phyloP scores from a whole-genome alignment of 345 rosid species.

The Salix arbutifolia region DNA sequence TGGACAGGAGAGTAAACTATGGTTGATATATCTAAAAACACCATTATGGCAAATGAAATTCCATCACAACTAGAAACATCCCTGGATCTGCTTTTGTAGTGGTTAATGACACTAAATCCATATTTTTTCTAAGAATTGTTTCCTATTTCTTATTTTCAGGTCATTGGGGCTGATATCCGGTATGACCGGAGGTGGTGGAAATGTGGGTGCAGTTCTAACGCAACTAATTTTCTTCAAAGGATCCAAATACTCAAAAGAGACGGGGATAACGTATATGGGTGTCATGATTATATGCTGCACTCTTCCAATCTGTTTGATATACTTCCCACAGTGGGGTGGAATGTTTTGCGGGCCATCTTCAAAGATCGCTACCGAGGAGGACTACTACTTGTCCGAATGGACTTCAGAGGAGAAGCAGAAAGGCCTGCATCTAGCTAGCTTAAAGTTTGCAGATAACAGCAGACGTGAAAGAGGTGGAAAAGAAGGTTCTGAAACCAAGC shows the following conservation, averaged over 20 bases:
- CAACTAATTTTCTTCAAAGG: constrained; percentile 85
- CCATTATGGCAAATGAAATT: background rate
- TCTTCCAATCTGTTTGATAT: constrained; percentile 43
- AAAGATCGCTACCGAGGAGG: constrained; percentile 54
- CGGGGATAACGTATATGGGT: constrained; percentile 77
- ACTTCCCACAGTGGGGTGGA: constrained; percentile 98
- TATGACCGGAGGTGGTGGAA: constrained; percentile 91
- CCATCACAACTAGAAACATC: background rate
- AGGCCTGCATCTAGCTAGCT: constrained; percentile 51
- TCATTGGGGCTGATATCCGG: constrained; percentile 80
- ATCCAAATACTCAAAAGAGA: constrained; percentile 66
- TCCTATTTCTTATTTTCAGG: constrained; percentile 5
- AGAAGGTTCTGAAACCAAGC: constrained; percentile 6
- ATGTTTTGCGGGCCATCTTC: constrained; percentile 69
- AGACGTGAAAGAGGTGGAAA: constrained; percentile 55
- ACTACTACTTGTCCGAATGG: constrained; percentile 80
- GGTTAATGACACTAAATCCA: too few relatives aligned
- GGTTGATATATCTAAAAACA: background rate
- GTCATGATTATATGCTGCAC: constrained; percentile 70
- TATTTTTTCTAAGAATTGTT: background rate
- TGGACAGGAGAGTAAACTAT: background rate
- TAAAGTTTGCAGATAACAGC: constrained; percentile 73
- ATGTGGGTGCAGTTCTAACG: constrained; percentile 77
- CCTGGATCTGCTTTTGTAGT: background rate
- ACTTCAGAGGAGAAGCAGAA: constrained; percentile 39